Base-by-base conservation (phyloP, 257 asterid genomes). In the Rauvolfia tetraphylla region DNA sequence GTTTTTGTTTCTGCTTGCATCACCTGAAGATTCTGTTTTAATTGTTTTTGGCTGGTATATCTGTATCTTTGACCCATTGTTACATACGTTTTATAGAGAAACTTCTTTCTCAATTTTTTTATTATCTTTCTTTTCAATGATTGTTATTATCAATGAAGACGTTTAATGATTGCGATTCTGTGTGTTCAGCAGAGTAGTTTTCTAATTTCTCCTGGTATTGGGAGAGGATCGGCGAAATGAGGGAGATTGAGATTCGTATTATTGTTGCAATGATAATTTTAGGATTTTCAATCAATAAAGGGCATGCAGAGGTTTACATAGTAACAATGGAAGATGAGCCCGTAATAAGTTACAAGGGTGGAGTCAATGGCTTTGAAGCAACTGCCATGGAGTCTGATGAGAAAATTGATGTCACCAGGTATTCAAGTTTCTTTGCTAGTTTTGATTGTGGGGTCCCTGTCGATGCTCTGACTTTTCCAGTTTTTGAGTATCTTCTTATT, bases 291-390 rank as follows among this genome's bases (percentile, higher is more conserved):
- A 62, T 80, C 76, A 69, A 66, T 34, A 66, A 70, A 18, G 96
- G 87, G 65, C 84, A 79, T 73, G 89, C 96, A 27, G 99, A 95
- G 78, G 79, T 95, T 69, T 95, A 89, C 84, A 91, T 95, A 14
- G 97, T 91, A 67, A 93, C 87, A 10, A 65, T 95, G 74, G 99
- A 95, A 84, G 99, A 97, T 56, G 99, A 95, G 84, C 98, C 99
- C 38, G 97, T 95, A 63, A 81, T 91, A 79, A 93, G 96, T 84
- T 95, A 95, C 74, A 83, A 68, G 78, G 99, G 99, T 25, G 99
- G 96, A 54, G 84, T 90, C 75, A 68, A 75, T 79, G 99, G 99
- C 49, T 95, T 89, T 76, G 99, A 93, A 83, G 98, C 97, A 67
- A 95, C 98, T 81, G 98, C 99, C 31, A 88, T 86, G 3, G 99